Base-by-base conservation (phyloP, 164 flowering plant genomes). In the Nymphaea thermarum region DNA sequence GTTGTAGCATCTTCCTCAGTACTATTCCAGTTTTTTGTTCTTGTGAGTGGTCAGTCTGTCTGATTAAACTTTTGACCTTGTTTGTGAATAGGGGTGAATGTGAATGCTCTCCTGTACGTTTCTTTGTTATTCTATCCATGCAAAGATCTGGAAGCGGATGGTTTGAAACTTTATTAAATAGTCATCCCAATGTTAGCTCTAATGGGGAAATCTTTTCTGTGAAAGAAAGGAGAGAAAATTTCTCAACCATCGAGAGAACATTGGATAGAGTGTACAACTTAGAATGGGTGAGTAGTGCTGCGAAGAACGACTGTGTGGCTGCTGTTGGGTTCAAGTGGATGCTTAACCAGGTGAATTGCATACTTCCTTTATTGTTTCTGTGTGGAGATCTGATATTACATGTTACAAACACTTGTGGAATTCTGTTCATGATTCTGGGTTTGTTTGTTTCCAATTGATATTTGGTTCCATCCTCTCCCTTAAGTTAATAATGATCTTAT, bases 61-160 rank as follows among this genome's bases (percentile, higher is more conserved):
- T 43, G 25, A 43, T 64, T 5, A 16, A 12, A 41, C 15, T n/a
- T 44, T 65, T 16, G 25, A 10, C 64, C 17, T 62, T 10, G 57
- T 42, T n/a, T 69, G 53, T 71, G 68, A 44, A 10, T 77, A 89
- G 93, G 84, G 85, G 74, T 60, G 96, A 86, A 68, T 91, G 98
- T 70, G 71, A 68, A 5, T 76, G 86, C 63, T 85, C 83, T 74
- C 93, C 92, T 25, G 94, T 89, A 43, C 81, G 83, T 7, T 84
- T 80, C 73, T 89, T 89, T 77, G 87, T 80, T 12, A 85, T 89
- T 62, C 12, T 92, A 62, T 85, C 93, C 4, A 84, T 81, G 86
- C 97, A 91, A 77, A 83, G 97, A 75, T 91, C 97, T 3, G 97
- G 97, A 43, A 91, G 96, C 79, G 97, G 97, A 65, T 91, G 97